Conservation (phyloP, 495 filamentous ascomycete genomes). For the Chaetomium cochliodes region DNA sequence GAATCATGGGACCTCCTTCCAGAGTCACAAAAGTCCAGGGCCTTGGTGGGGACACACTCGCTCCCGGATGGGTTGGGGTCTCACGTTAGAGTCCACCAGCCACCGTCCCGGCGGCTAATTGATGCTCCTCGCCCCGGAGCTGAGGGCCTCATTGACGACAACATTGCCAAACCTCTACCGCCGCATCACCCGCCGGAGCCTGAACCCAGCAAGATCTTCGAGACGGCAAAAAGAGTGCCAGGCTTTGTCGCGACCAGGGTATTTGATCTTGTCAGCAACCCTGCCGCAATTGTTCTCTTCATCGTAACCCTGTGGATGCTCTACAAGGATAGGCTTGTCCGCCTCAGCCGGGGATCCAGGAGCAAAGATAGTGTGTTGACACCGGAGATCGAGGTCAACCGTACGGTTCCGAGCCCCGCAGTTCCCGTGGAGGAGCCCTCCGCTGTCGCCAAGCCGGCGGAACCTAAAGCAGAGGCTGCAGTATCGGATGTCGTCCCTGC, state of each 20-base stretch:
- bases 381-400: slow-evolving; percentile 15
- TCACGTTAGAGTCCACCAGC: neutral
- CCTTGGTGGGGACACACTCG: slow-evolving; percentile 49
- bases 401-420: neutral
- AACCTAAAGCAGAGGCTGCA: neutral
- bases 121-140: slow-evolving; percentile 11
- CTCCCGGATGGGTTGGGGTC: slow-evolving; percentile 34
- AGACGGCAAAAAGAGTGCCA: slow-evolving; percentile 40
- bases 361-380: neutral
- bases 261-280: slow-evolving; percentile 49
- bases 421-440: neutral
- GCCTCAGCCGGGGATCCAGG: slow-evolving; percentile 15
- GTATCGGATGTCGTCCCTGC: neutral
- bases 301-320: slow-evolving; percentile 36
- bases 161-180: neutral
- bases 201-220: slow-evolving; percentile 36
- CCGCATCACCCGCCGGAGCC: slow-evolving; percentile 16
- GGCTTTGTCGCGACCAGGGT: slow-evolving; percentile 38
- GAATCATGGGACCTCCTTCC: slow-evolving; percentile 36
- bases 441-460: neutral
- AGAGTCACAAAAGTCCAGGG: slow-evolving; percentile 38
- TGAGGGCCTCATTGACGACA: neutral
- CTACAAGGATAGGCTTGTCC: slow-evolving; percentile 37
- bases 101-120: neutral
- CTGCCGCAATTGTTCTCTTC: slow-evolving; percentile 43